These are phyloP conservation scores for Diatrype stigma DNA, from an alignment of 2,329 filamentous ascomycete species.

Conservation along the genomic window DNA sequence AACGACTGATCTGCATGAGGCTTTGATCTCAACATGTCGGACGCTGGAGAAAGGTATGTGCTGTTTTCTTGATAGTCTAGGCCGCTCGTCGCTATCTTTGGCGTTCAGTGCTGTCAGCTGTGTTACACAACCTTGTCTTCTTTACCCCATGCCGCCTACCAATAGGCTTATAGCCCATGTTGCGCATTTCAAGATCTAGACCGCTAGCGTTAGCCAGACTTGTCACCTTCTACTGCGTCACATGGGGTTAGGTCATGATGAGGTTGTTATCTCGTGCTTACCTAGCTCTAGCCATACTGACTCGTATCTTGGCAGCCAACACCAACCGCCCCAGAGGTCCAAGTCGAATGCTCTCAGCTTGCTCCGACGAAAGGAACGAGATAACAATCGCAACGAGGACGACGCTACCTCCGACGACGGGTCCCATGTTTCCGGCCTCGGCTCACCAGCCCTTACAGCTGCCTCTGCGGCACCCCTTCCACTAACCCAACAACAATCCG, in stretches of 20 bases:
- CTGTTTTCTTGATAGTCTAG: slow-evolving; percentile 6
- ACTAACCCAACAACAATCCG: slow-evolving; percentile 32
- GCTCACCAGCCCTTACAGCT: slow-evolving; percentile 27
- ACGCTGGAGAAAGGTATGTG: slow-evolving; percentile 32
- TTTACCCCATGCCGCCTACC: too few relatives aligned
- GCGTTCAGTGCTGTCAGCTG: too few relatives aligned
- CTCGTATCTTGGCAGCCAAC: slow-evolving; percentile 17
- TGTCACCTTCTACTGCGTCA: too few relatives aligned
- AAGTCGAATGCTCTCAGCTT: slow-evolving; percentile 52
- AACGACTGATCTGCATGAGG: slow-evolving; percentile 2
- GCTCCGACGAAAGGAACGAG: slow-evolving; percentile 46
- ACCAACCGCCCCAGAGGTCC: slow-evolving; percentile 45
- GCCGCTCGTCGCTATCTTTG: slow-evolving; percentile 1
- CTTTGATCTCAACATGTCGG: slow-evolving; percentile 29
- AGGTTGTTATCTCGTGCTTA: not conserved
- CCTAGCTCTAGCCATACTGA: slow-evolving; percentile 6
- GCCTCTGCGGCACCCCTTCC: slow-evolving; percentile 29
- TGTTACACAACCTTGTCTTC: too few relatives aligned
- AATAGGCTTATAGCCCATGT: too few relatives aligned
- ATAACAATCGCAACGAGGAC: slow-evolving; percentile 42
- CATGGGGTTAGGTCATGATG: too few relatives aligned
- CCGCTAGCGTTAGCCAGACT: too few relatives aligned
- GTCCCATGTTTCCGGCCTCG: slow-evolving; percentile 33
- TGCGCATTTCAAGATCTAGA: too few relatives aligned
- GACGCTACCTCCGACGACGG: slow-evolving; percentile 46